Conservation (phyloP, 2,329 filamentous ascomycete genomes). For the Penicillium verrucosum region DNA sequence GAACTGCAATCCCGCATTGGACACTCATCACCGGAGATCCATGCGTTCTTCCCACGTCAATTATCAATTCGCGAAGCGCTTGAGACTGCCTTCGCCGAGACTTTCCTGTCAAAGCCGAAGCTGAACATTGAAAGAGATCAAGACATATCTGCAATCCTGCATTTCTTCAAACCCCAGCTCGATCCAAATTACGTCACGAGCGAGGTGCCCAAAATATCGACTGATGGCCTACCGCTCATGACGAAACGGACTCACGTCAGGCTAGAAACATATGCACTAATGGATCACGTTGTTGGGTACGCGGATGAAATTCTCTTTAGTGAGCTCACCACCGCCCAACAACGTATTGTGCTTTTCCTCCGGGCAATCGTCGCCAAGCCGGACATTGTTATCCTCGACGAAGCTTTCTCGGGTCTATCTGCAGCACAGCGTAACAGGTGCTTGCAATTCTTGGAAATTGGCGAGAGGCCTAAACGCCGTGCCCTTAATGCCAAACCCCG, state of each 20-base stretch:
- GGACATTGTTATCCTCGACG: conserved; percentile 79
- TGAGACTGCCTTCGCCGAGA: conserved; percentile 87
- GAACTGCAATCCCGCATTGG: conserved; percentile 87
- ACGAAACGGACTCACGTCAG: background rate
- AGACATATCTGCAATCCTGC: conserved; percentile 66
- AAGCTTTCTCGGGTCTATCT: conserved; percentile 85
- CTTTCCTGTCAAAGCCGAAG: conserved; percentile 69
- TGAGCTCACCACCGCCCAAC: conserved; percentile 50
- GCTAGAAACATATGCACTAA: conserved; percentile 2
- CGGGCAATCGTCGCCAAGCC: conserved; percentile 76
- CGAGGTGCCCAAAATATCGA: conserved; percentile 13
- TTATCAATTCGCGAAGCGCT: conserved; percentile 71
- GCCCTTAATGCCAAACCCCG: conserved; percentile 10
- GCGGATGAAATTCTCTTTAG: conserved; percentile 75
- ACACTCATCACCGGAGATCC: conserved; percentile 90
- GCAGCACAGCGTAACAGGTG: conserved; percentile 81
- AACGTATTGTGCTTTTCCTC: conserved; percentile 81
- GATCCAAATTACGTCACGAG: conserved; percentile 49
- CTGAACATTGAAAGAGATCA: conserved; percentile 56
- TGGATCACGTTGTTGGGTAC: conserved; percentile 53
- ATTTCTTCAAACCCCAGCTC: conserved; percentile 77
- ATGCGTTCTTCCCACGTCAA: conserved; percentile 81
- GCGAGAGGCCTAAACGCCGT: conserved; percentile 51
- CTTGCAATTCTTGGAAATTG: conserved; percentile 70
- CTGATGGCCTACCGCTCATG: conserved; percentile 23